Base-by-base conservation (phyloP, 1,284 basidiomycete species). In the Ceratobasidium sp. region DNA sequence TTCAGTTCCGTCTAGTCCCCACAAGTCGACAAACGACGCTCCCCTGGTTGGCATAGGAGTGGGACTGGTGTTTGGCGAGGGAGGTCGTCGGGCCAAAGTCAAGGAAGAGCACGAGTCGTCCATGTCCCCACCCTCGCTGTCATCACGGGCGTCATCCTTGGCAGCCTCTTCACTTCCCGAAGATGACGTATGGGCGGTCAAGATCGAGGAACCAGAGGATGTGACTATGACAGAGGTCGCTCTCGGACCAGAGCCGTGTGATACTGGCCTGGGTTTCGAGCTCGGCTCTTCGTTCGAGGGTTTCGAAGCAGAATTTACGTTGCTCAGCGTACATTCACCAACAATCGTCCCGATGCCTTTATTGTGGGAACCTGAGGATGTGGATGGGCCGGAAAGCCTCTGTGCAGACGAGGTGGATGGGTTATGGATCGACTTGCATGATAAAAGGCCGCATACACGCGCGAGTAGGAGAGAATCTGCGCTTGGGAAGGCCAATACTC, bases 361-460 rank as follows among this genome's bases (percentile, higher is more conserved):
- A 16, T 19, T 71, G 24, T 29, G 68, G 37, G 68, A 61, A 7
- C 54, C 68, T 8, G 68, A 39, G 19, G 53, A 71, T 37, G 43
- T 22, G 5, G 41, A 61, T 27, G 68, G 68, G 13, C 68, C 68
- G n/a, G 68, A 71, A 31, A 71, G 68, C 24, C 53, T 71, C 16
- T 43, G 43, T 48, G 53, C 56, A 1, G 68, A 71, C 31, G 68
- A 71, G 43, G 68, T 71, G 8, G 68, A 71, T 53, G 53, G 54
- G 16, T 19, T 71, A n/a, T 71, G 68, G 68, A 2, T 56, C 43
- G 68, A 71, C 11, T 41, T 39, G 24, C 14, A n/a, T 14, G 68
- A 71, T 22, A 71, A 71, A 41, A 34, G 54, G n/a, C 53, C 68
- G 68, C 68, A 71, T 71, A 71, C 56, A 71, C 68, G 68, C 68